A percentile compares a stretch with the other conserved stretches of the same genome.
Evolutionary conservation across 2,329 filamentous ascomycete species (phyloP).

Genomic region (Colletotrichum sp.): DNA sequence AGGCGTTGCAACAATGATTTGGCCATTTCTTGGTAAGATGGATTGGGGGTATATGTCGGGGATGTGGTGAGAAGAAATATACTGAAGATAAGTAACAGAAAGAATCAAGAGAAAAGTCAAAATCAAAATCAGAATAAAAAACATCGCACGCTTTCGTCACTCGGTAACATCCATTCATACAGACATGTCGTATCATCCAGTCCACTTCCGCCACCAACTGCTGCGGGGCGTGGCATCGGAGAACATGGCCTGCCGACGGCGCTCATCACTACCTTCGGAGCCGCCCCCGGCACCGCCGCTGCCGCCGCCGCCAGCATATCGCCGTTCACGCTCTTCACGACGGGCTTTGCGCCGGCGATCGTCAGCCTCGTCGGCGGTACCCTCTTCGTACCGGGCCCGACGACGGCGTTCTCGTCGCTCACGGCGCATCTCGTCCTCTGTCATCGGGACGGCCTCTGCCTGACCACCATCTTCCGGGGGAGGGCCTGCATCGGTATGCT

Average conservation of each 20-base stretch:
- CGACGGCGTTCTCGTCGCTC: constrained; percentile 53
- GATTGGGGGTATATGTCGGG: neutral
- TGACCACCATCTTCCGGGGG: constrained; percentile 49
- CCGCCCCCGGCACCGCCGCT: constrained; percentile 28
- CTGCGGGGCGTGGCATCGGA: constrained; percentile 52
- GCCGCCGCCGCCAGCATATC: constrained; percentile 12
- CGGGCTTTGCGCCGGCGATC: constrained; percentile 48
- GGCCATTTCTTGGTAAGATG: neutral
- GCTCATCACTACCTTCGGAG: constrained; percentile 51
- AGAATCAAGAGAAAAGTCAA: neutral
- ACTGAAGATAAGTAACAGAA: neutral
- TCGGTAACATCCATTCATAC: constrained; percentile 15
- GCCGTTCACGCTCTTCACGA: constrained; percentile 45
- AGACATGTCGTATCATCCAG: constrained; percentile 33
- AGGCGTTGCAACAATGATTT: neutral
- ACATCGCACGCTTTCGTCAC: constrained; percentile 5
- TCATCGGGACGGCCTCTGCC: constrained; percentile 38
- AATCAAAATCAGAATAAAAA: neutral
- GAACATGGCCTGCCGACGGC: constrained; percentile 45
- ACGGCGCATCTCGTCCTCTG: constrained; percentile 53
- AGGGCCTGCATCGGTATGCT: constrained; percentile 65
- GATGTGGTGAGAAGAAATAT: neutral
- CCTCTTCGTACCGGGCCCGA: constrained; percentile 46
- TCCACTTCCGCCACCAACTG: constrained; percentile 66
- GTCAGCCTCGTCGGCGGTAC: constrained; percentile 45